A percentile compares a stretch with the other conserved stretches of the same genome.
Conservation (phyloP, 768 basidiomycete species). For the Mycena pura region DNA sequence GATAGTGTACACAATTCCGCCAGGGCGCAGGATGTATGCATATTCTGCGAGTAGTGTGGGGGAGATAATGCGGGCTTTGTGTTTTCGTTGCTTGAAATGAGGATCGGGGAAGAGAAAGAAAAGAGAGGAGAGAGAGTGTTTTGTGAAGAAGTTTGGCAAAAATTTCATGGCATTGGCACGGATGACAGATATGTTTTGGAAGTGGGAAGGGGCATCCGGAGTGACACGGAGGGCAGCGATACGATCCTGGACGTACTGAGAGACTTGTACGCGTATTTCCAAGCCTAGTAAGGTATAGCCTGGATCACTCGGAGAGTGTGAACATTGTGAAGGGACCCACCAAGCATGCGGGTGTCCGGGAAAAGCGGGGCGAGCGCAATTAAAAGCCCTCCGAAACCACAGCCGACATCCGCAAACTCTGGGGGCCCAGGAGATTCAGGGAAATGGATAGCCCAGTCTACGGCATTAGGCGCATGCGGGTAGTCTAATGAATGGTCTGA, state of each 20-base stretch:
- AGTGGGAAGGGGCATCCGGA: constrained; percentile 52
- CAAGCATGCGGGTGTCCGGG: constrained; percentile 92
- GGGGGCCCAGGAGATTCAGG: constrained; percentile 74
- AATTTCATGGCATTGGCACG: constrained; percentile 99
- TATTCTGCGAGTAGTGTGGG: constrained; percentile 98
- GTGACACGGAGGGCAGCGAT: constrained; percentile 90
- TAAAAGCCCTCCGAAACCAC: constrained; percentile 95
- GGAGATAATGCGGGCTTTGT: constrained; percentile 98
- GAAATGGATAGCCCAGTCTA: constrained; percentile 88
- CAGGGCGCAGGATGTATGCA: constrained; percentile 88
- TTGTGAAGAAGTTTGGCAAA: constrained; percentile 92
- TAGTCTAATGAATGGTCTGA: constrained; percentile 90
- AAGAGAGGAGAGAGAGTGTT: constrained; percentile 88
- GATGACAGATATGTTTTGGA: constrained; percentile 91
- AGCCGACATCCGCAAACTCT: constrained; percentile 96
- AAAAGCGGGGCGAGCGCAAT: constrained; percentile 89
- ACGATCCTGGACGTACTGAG: constrained; percentile 94
- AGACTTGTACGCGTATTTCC: constrained; percentile 97
- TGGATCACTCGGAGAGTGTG: constrained; percentile 1
- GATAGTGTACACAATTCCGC: constrained; percentile 97
- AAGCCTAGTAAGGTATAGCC: constrained; percentile 64
- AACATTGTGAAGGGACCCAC: constrained; percentile 51
- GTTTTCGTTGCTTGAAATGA: constrained; percentile 97
- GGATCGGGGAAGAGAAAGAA: constrained; percentile 99
- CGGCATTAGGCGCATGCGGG: constrained; percentile 72